Percentiles rank a stretch among this genome's conserved stretches.
Conservation (phyloP, 768 basidiomycete species). For the Rhodotorula graminis region DNA sequence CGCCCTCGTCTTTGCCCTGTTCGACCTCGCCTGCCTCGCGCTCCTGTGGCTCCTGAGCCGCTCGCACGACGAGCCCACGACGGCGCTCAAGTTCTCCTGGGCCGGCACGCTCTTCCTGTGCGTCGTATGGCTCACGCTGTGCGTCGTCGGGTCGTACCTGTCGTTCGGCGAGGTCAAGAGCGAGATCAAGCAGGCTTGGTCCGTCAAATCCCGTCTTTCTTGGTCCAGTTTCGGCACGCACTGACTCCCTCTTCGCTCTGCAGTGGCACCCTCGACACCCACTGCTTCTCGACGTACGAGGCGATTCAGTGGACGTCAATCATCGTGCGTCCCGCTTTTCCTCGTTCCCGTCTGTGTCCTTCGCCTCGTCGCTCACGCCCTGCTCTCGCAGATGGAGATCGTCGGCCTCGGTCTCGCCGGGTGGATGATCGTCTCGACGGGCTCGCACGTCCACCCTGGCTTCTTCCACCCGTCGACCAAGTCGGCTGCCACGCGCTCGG, state of each 20-base stretch:
- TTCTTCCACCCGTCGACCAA: too few species aligned
- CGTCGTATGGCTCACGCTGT: neutral
- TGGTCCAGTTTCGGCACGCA: too few species aligned
- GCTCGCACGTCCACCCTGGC: neutral
- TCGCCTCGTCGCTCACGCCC: too few species aligned
- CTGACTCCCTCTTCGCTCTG: neutral
- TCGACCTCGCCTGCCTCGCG: neutral
- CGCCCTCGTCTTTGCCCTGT: neutral
- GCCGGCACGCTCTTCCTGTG: neutral
- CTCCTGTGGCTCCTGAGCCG: neutral
- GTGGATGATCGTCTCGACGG: neutral
- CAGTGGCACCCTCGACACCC: conserved; percentile 12
- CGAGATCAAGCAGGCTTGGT: conserved; percentile 16
- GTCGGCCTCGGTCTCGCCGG: neutral
- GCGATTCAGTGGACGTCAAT: conserved; percentile 8
- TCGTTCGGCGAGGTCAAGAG: neutral
- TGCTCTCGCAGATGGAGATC: neutral
- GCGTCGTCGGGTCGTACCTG: neutral
- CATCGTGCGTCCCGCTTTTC: neutral
- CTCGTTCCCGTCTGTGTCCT: too few species aligned
- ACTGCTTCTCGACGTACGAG: conserved; percentile 3
- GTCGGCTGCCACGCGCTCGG: too few species aligned
- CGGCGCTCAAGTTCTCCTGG: neutral
- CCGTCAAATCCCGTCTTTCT: too few species aligned
- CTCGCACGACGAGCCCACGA: neutral